phyloP scores from a whole-genome alignment of 192 early-diverging fungal genomes.

The Phycomyces blakesleeanus region DNA sequence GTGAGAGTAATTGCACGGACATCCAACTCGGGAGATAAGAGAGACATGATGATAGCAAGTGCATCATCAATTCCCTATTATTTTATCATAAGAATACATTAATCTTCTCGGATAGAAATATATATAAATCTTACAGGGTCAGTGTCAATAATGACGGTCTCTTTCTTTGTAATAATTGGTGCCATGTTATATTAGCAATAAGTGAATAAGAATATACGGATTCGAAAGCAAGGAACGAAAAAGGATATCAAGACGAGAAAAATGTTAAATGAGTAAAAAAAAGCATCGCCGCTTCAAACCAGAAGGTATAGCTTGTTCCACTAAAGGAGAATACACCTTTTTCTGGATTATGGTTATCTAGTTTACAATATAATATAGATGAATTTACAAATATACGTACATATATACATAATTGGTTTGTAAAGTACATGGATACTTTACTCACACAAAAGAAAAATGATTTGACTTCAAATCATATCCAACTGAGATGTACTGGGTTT shows the following conservation, averaged over 20 bases:
- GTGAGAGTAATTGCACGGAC: slow-evolving; percentile 43
- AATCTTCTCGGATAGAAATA: neutral
- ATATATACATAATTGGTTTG: no score
- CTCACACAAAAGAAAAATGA: no score
- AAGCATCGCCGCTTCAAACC: neutral
- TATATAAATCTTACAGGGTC: slow-evolving; percentile 16
- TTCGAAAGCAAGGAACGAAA: slow-evolving; percentile 3
- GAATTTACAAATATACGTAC: no score
- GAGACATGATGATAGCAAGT: slow-evolving; percentile 43
- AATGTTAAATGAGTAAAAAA: neutral
- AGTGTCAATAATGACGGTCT: slow-evolving; percentile 24
- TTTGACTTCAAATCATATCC: no score
- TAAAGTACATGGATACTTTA: no score
- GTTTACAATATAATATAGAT: no score
- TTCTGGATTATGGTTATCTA: no score
- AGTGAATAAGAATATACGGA: neutral
- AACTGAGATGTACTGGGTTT: no score
- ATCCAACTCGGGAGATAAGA: slow-evolving; percentile 42
- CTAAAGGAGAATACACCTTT: no score
- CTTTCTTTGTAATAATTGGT: neutral
- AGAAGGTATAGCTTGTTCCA: no score
- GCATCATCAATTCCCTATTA: slow-evolving; percentile 42
- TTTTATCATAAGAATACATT: neutral
- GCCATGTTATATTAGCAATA: neutral
- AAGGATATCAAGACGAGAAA: neutral